Evolutionary conservation across 345 rosid genomes (phyloP).

Genomic region (Garcia nutans): DNA sequence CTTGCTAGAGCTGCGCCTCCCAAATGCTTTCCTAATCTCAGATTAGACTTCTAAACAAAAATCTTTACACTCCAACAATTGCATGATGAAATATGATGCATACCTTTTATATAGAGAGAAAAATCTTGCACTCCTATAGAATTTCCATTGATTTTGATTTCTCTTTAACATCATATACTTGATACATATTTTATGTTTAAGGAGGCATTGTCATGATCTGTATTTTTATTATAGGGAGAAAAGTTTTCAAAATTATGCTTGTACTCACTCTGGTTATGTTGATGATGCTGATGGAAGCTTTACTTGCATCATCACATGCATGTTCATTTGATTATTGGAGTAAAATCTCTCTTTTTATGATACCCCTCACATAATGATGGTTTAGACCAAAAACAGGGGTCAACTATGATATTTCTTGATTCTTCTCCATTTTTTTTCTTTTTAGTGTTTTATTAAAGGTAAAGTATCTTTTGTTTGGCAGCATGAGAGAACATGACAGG

Average conservation of each 20-base stretch:
- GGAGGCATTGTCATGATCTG: background rate
- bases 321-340: background rate
- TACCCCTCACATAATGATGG: background rate
- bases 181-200: background rate
- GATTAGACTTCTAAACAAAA: too few relatives aligned
- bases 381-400: background rate
- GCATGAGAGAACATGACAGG: slow-evolving; percentile 98
- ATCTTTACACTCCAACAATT: too few relatives aligned
- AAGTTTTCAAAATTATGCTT: background rate
- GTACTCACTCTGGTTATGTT: background rate
- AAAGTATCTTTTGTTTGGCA: slow-evolving; percentile 25
- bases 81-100: too few relatives aligned
- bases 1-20: too few relatives aligned
- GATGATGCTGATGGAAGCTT: background rate
- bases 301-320: background rate
- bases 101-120: too few relatives aligned
- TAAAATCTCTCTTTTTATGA: background rate
- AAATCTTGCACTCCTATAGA: too few relatives aligned
- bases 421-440: background rate
- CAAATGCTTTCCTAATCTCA: too few relatives aligned
- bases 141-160: too few relatives aligned
- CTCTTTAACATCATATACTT: too few relatives aligned
- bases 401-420: background rate
- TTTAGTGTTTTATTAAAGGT: background rate
- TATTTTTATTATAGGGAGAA: background rate